Percentiles rank a stretch among this genome's conserved stretches.
Evolutionary conservation across 106 monocot species (phyloP).

Genomic region (Dioscorea dumetorum): DNA sequence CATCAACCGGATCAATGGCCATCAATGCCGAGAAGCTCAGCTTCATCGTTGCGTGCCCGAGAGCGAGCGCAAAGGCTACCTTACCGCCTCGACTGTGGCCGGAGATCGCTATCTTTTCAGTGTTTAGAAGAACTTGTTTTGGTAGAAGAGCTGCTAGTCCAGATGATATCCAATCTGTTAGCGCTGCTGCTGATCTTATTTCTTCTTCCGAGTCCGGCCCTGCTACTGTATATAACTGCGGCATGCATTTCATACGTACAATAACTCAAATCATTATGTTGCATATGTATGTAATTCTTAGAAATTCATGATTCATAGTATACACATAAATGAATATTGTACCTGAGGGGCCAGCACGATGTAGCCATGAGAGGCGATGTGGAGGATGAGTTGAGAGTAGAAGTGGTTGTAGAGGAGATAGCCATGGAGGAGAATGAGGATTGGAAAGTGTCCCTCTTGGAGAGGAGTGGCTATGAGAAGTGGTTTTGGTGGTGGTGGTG

Average conservation of each 20-base stretch:
- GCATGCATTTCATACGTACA: not conserved
- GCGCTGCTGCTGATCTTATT: slow-evolving; percentile 37
- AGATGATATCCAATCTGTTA: slow-evolving; percentile 42
- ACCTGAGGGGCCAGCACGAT: slow-evolving; percentile 84
- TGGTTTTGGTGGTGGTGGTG: slow-evolving; percentile 52
- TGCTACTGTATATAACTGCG: slow-evolving; percentile 49
- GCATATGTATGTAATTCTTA: too few relatives aligned
- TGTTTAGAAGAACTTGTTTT: slow-evolving; percentile 15
- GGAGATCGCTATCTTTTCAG: slow-evolving; percentile 33
- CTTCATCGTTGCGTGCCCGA: slow-evolving; percentile 19
- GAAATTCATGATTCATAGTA: not conserved
- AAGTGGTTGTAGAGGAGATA: slow-evolving; percentile 70
- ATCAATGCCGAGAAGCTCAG: slow-evolving; percentile 56
- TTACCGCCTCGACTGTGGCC: slow-evolving; percentile 92
- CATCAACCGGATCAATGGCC: slow-evolving; percentile 80
- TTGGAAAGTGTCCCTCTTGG: slow-evolving; percentile 62
- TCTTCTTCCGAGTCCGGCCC: slow-evolving; percentile 63
- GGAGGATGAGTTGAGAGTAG: slow-evolving; percentile 76
- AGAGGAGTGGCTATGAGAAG: slow-evolving; percentile 52
- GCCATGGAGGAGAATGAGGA: slow-evolving; percentile 73
- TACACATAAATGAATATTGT: not conserved
- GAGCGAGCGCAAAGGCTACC: slow-evolving; percentile 60
- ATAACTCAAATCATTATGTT: not conserved
- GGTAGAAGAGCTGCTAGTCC: slow-evolving; percentile 37
- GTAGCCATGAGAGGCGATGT: slow-evolving; percentile 88